Evolutionary conservation across 176 grass and related monocot genomes (phyloP).

Genomic region (Puya raimondii): DNA sequence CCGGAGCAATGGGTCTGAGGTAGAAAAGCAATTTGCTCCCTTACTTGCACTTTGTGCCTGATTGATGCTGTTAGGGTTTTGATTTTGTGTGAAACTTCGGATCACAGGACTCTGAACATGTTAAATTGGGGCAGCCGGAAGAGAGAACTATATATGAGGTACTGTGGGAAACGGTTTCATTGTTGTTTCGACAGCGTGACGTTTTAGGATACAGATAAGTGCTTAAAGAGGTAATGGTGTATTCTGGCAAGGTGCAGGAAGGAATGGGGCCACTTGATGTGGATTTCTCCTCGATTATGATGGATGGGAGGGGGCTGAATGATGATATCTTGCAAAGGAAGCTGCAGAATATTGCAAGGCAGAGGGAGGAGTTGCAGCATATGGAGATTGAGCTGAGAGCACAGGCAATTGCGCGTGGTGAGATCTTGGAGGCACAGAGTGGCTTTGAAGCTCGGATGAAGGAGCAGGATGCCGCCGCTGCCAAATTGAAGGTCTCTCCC

Average conservation of each 20-base stretch:
- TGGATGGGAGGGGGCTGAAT: slow-evolving; percentile 54
- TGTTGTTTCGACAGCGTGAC: background rate
- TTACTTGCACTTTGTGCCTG: slow-evolving; percentile 3
- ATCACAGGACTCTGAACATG: slow-evolving; percentile 34
- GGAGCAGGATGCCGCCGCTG: slow-evolving; percentile 38
- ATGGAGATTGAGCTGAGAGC: slow-evolving; percentile 71
- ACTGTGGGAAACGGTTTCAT: background rate
- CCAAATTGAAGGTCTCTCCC: slow-evolving; percentile 52
- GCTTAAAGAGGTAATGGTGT: background rate
- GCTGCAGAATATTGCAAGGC: slow-evolving; percentile 50
- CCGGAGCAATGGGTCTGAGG: slow-evolving; percentile 66
- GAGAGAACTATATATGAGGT: slow-evolving; percentile 81
- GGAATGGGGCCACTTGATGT: slow-evolving; percentile 20
- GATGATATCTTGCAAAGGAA: slow-evolving; percentile 68
- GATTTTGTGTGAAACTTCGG: background rate
- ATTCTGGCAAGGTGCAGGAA: slow-evolving; percentile 35
- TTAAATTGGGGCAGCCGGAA: slow-evolving; percentile 46
- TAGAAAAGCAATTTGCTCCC: slow-evolving; percentile 8
- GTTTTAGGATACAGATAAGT: too few species aligned
- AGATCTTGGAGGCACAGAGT: slow-evolving; percentile 51
- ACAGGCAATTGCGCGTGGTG: slow-evolving; percentile 42
- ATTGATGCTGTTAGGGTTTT: slow-evolving; percentile 2
- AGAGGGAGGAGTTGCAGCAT: slow-evolving; percentile 61
- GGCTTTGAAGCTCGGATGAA: slow-evolving; percentile 59
- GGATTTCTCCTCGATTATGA: slow-evolving; percentile 64